A percentile compares a stretch with the other conserved stretches of the same genome.
Evolutionary conservation across 352 stramenopile genomes (phyloP).

Genomic region (Globisporangium ultimum): DNA sequence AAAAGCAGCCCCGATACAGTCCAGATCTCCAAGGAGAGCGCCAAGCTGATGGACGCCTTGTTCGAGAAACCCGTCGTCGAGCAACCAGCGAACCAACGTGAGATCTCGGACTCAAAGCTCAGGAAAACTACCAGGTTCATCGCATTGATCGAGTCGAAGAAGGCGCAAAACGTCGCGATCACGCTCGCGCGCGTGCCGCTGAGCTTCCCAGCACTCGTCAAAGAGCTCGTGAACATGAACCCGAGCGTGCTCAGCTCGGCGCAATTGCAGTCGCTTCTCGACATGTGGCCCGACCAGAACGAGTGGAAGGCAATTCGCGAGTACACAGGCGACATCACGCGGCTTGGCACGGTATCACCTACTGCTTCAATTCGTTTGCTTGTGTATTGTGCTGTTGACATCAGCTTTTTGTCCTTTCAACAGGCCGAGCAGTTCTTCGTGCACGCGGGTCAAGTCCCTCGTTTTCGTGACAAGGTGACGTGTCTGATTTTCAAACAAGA

Average conservation of each 20-base stretch:
- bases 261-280: slow-evolving; percentile 71
- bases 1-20: background rate
- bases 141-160: slow-evolving; percentile 78
- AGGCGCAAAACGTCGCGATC: slow-evolving; percentile 84
- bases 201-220: slow-evolving; percentile 48
- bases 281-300: slow-evolving; percentile 78
- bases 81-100: background rate
- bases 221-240: slow-evolving; percentile 63
- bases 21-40: slow-evolving; percentile 17
- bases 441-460: slow-evolving; percentile 50
- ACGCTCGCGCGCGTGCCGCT: slow-evolving; percentile 72
- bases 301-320: slow-evolving; percentile 70
- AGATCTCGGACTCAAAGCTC: background rate
- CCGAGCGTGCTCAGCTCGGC: slow-evolving; percentile 57
- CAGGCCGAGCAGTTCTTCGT: slow-evolving; percentile 76
- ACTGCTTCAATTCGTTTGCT: background rate
- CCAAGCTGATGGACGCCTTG: slow-evolving; percentile 5
- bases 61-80: slow-evolving; percentile 1
- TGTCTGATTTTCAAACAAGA: slow-evolving; percentile 82
- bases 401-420: background rate
- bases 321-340: slow-evolving; percentile 46
- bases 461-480: slow-evolving; percentile 65
- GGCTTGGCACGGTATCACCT: slow-evolving; percentile 33
- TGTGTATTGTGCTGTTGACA: background rate
- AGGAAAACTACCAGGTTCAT: slow-evolving; percentile 11